Base-by-base conservation (phyloP, 352 stramenopile species). In the Lagenidium sp. region DNA sequence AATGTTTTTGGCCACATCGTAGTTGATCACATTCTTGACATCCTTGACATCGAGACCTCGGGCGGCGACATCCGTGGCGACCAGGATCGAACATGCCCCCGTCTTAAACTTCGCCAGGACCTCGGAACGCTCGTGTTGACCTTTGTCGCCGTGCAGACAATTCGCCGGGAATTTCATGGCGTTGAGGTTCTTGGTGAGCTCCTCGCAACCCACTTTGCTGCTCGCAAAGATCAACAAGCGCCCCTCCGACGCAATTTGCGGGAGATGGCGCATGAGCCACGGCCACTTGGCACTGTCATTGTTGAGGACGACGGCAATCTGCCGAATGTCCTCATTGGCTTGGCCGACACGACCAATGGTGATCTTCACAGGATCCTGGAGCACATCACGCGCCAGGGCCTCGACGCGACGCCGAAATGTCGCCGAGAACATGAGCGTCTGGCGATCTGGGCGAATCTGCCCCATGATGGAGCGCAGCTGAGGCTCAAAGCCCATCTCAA, bases 1-100 rank as follows among this genome's bases (percentile, higher is more conserved):
- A 32, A 96, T 96, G 24, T 74, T 94, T 54, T 94, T 95, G 18
- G 85, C 85, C n/a, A 91, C 68, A 44, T 96, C 85, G 42, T 85
- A 96, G 45, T 95, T 94, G 37, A 96, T 67, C 1, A 96, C 85
- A 4, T 70, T 95, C 47, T 89, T 94, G 22, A 96, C 63, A 26
- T 95, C 71, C 49, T 95, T 95, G 21, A 96, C 79, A 37, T 96
- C 85, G 8, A 96, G 57, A 6, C 85, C 85, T 31, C 85, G 77
- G 2, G 85, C 69, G 5, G 85, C 85, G 3, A 96, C 84, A 37
- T 96, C 85, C 0, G 85, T 96, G 16, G 82, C 85, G 1, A 96
- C 73, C 1, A 96, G 49, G 28, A 96, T 68, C 2, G 47, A 48
- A 31, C 72, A 85, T 4, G 63, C 67, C 8, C 77, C 73, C 0